phyloP scores from a whole-genome alignment of 1,284 basidiomycete genomes.

The Sanguinoderma infundibulare region DNA sequence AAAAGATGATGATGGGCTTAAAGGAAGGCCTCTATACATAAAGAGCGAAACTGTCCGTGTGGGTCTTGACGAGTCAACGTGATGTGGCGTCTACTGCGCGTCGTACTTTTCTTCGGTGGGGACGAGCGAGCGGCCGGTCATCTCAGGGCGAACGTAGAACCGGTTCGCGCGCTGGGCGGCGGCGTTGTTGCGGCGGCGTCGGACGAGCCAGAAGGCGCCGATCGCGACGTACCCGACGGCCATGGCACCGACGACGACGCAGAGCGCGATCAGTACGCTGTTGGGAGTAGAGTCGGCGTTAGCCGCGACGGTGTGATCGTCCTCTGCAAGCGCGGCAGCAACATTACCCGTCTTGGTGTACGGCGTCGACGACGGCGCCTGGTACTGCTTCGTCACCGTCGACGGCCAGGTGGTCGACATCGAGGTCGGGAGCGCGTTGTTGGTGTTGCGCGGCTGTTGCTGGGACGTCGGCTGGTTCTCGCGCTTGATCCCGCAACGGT shows the following conservation, averaged over 20 bases:
- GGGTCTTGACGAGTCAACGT: neutral
- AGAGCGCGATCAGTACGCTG: slow-evolving; percentile 37
- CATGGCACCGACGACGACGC: slow-evolving; percentile 30
- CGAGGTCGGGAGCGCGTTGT: slow-evolving; percentile 35
- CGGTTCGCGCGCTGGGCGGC: slow-evolving; percentile 17
- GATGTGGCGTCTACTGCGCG: neutral
- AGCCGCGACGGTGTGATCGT: slow-evolving; percentile 9
- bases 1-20: neutral
- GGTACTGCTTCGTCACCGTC: slow-evolving; percentile 6
- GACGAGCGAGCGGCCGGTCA: slow-evolving; percentile 25
- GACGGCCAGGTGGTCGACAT: slow-evolving; percentile 13
- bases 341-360: slow-evolving; percentile 23
- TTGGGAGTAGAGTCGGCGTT: slow-evolving; percentile 58
- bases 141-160: slow-evolving; percentile 28
- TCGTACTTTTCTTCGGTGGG: slow-evolving; percentile 29
- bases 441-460: slow-evolving; percentile 37
- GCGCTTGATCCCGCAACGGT: slow-evolving; percentile 36
- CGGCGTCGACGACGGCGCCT: slow-evolving; percentile 23
- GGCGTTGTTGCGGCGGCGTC: slow-evolving; percentile 10
- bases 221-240: slow-evolving; percentile 31
- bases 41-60: neutral
- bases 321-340: slow-evolving; percentile 23
- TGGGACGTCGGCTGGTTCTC: slow-evolving; percentile 36
- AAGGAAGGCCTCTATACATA: neutral
- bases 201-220: slow-evolving; percentile 25